These are phyloP conservation scores for Calycina marina DNA, from an alignment of 2,329 filamentous ascomycete genomes.

Conservation along the genomic window DNA sequence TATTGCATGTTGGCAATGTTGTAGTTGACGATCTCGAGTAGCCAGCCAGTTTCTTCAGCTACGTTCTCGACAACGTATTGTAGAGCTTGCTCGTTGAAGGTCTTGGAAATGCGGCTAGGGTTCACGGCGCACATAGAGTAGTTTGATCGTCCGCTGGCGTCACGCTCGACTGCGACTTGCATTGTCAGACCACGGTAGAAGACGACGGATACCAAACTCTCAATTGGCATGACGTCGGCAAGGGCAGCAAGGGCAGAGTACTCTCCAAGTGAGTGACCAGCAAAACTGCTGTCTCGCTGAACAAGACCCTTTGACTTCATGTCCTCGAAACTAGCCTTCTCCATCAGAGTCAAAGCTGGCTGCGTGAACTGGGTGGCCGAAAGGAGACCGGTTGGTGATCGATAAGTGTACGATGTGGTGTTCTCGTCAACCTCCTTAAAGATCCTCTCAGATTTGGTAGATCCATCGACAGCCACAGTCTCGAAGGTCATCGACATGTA, in stretches of 20 bases:
- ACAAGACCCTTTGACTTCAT: conserved; percentile 97
- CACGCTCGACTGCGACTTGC: conserved; percentile 97
- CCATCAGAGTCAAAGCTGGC: conserved; percentile 93
- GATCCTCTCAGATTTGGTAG: conserved; percentile 96
- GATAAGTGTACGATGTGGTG: conserved; percentile 93
- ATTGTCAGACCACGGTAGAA: conserved; percentile 99
- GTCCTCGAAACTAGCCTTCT: conserved; percentile 98
- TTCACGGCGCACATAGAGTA: conserved; percentile 99
- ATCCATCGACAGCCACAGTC: conserved; percentile 82
- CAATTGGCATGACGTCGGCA: conserved; percentile 99
- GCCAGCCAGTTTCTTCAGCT: conserved; percentile 82
- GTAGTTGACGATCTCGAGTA: conserved; percentile 96
- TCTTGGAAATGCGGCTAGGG: conserved; percentile 94
- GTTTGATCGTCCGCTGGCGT: conserved; percentile 83
- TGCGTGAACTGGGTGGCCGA: conserved; percentile 98
- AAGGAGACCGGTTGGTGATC: conserved; percentile 82
- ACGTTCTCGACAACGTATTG: conserved; percentile 97
- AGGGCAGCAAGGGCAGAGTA: conserved; percentile 94
- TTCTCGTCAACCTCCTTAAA: conserved; percentile 95
- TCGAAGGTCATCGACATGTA: conserved; percentile 99
- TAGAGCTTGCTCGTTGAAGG: conserved; percentile 93
- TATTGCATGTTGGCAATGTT: conserved; percentile 67
- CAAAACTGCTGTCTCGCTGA: conserved; percentile 90
- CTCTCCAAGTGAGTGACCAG: conserved; percentile 93
- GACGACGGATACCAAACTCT: conserved; percentile 92